A percentile compares a stretch with the other conserved stretches of the same genome.
Evolutionary conservation across 2,329 filamentous ascomycete genomes (phyloP).

Genomic region (Neofusicoccum parvum): DNA sequence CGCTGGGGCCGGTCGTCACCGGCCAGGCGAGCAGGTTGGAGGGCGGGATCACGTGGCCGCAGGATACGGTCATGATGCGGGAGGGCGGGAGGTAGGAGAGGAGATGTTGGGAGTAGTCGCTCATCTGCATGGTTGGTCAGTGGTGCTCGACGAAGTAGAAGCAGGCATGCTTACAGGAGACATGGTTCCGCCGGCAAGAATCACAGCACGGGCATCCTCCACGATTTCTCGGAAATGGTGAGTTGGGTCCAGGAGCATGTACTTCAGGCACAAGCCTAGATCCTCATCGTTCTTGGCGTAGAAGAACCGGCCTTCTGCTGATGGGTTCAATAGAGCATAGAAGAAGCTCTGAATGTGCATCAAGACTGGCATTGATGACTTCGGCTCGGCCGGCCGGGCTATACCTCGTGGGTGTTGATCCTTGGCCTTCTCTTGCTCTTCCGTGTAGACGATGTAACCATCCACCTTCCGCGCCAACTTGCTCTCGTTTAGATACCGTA

Average conservation of each 20-base stretch:
- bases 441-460: slow-evolving; percentile 71
- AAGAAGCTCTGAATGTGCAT: slow-evolving; percentile 72
- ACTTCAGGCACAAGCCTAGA: slow-evolving; percentile 59
- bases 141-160: neutral
- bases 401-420: slow-evolving; percentile 17
- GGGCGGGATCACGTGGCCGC: slow-evolving; percentile 87
- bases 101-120: slow-evolving; percentile 83
- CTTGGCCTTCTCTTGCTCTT: slow-evolving; percentile 44
- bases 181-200: slow-evolving; percentile 95
- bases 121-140: slow-evolving; percentile 56
- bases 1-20: slow-evolving; percentile 54
- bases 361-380: slow-evolving; percentile 52
- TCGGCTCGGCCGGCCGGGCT: slow-evolving; percentile 6
- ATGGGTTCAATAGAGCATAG: slow-evolving; percentile 81
- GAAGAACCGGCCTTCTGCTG: slow-evolving; percentile 65
- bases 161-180: slow-evolving; percentile 64
- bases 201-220: slow-evolving; percentile 79
- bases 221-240: slow-evolving; percentile 89
- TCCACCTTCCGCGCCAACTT: slow-evolving; percentile 95
- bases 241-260: slow-evolving; percentile 87
- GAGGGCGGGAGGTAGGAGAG: slow-evolving; percentile 71
- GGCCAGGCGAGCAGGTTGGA: slow-evolving; percentile 80
- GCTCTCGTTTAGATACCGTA: slow-evolving; percentile 85
- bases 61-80: slow-evolving; percentile 80
- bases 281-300: slow-evolving; percentile 50